phyloP scores from a whole-genome alignment of 2,329 filamentous ascomycete genomes.

The Aspergillus viridinutans region DNA sequence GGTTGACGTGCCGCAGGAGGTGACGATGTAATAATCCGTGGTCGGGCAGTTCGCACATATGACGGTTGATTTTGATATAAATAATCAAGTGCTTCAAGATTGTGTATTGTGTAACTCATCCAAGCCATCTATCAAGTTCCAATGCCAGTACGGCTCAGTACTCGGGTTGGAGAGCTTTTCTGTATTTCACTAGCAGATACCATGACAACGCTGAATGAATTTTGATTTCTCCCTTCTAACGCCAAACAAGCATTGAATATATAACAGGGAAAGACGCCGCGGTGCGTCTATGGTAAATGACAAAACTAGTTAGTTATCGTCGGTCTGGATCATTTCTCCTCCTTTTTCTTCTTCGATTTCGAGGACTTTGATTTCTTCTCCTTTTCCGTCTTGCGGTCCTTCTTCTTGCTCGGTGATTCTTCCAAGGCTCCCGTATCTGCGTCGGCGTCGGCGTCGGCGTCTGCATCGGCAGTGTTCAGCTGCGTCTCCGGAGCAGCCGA shows the following conservation, averaged over 20 bases:
- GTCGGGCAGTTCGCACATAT: not conserved
- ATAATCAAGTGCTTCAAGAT: not conserved
- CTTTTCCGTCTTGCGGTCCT: conserved; percentile 16
- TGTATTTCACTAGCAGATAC: not conserved
- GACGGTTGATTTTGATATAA: not conserved
- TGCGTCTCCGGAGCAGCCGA: conserved; percentile 6
- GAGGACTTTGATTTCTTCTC: conserved; percentile 19
- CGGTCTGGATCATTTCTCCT: conserved; percentile 8
- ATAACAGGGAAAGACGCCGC: conserved; percentile 10
- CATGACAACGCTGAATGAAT: conserved; percentile 1
- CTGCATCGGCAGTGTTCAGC: conserved; percentile 10
- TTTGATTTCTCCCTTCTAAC: conserved; percentile 21
- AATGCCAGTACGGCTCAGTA: not conserved
- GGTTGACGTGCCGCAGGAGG: conserved; percentile 22
- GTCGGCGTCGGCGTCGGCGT: not conserved
- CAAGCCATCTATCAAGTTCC: not conserved
- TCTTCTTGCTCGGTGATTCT: conserved; percentile 14
- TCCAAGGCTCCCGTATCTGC: conserved; percentile 10
- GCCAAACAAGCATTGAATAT: conserved; percentile 16
- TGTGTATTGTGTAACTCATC: not conserved
- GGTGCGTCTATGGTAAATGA: conserved; percentile 5
- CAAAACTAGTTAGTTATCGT: not conserved
- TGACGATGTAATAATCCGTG: conserved; percentile 18
- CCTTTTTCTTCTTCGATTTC: conserved; percentile 22
- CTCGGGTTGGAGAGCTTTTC: not conserved